A percentile compares a stretch with the other conserved stretches of the same genome.
These are phyloP conservation scores for Gaillardinia entomophila DNA, from an alignment of 805 yeast genomes.

Conservation along the genomic window DNA sequence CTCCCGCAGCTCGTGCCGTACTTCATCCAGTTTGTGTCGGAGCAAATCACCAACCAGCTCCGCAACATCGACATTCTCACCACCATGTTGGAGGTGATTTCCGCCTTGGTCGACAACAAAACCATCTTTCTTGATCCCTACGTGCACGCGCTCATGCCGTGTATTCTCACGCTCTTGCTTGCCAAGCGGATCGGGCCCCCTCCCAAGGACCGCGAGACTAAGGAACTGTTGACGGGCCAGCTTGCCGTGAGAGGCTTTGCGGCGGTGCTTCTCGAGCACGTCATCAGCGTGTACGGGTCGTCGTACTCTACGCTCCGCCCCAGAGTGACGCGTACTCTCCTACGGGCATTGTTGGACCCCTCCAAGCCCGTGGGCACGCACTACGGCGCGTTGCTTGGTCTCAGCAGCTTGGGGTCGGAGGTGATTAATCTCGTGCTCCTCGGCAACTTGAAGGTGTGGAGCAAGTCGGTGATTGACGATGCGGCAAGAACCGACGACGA, in stretches of 20 bases:
- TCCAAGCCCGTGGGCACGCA: conserved; percentile 83
- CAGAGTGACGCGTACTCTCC: conserved; percentile 84
- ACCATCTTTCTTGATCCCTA: conserved; percentile 91
- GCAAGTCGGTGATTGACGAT: conserved; percentile 46
- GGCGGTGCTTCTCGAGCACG: conserved; percentile 71
- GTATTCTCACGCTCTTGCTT: conserved; percentile 78
- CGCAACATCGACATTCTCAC: conserved; percentile 63
- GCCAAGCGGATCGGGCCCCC: conserved; percentile 80
- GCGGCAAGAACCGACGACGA: conserved; percentile 39
- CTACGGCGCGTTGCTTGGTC: conserved; percentile 85
- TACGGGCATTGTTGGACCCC: conserved; percentile 85
- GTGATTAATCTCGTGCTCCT: conserved; percentile 77
- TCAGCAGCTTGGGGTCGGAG: conserved; percentile 79
- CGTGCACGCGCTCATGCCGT: conserved; percentile 96
- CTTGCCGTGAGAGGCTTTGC: conserved; percentile 82
- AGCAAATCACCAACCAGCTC: conserved; percentile 84
- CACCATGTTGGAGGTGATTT: conserved; percentile 84
- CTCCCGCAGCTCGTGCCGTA: conserved; percentile 95
- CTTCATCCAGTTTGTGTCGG: conserved; percentile 92
- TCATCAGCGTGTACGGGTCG: conserved; percentile 74
- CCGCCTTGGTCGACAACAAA: conserved; percentile 75
- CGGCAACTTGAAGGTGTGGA: conserved; percentile 84
- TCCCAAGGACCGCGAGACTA: conserved; percentile 24
- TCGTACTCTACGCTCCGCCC: conserved; percentile 88
- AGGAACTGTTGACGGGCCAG: conserved; percentile 27